Conservation (phyloP, 2,329 filamentous ascomycete genomes). For the Orbilia oligospora region DNA sequence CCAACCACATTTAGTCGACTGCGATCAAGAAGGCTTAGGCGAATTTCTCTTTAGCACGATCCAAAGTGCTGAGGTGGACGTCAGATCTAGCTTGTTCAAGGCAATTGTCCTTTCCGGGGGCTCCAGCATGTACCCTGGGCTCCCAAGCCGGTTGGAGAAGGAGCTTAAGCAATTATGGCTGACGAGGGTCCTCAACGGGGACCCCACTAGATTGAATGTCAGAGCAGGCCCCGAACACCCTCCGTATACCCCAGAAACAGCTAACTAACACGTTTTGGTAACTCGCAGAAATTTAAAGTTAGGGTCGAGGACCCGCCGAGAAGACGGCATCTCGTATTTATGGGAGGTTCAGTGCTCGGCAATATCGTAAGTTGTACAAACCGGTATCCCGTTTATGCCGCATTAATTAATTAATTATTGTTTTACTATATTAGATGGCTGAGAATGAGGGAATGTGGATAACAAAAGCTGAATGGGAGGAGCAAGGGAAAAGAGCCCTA, state of each 20-base stretch:
- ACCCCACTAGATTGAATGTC: conserved; percentile 88
- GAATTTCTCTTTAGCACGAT: conserved; percentile 99
- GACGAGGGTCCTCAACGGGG: conserved; percentile 87
- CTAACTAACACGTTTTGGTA: neutral
- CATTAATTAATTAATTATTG: neutral
- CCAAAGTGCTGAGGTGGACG: conserved; percentile 93
- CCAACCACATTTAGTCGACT: conserved; percentile 97
- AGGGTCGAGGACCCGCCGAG: conserved; percentile 97
- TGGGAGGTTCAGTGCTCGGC: conserved; percentile 94
- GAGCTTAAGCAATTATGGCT: conserved; percentile 99
- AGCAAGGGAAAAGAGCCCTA: conserved; percentile 85
- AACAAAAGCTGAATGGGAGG: conserved; percentile 95
- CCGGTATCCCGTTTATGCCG: neutral
- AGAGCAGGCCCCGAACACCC: conserved; percentile 3
- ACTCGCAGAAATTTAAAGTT: conserved; percentile 91
- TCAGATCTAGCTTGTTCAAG: conserved; percentile 93
- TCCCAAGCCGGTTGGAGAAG: conserved; percentile 95
- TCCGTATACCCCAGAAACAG: neutral
- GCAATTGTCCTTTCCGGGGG: conserved; percentile 96
- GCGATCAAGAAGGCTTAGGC: conserved; percentile 95
- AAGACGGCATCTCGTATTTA: conserved; percentile 98
- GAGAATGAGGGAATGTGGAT: conserved; percentile 99
- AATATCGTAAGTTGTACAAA: conserved; percentile 79
- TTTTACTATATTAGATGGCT: conserved; percentile 77
- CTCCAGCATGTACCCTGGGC: conserved; percentile 98